These are phyloP conservation scores for Arxiozyma heterogenica DNA, from an alignment of 1,139 yeast species.

Conservation along the genomic window DNA sequence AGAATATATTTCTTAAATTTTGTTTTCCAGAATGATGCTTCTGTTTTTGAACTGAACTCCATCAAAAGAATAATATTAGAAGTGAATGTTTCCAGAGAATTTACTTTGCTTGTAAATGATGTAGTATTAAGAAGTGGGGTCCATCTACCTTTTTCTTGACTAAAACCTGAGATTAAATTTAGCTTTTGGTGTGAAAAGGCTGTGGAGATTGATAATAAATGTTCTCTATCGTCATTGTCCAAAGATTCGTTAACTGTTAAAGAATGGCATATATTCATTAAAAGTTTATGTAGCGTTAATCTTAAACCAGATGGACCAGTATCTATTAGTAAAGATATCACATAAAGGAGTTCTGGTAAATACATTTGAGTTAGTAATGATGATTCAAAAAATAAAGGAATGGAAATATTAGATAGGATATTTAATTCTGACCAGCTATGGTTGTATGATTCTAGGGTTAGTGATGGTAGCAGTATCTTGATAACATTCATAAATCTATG, in stretches of 20 bases:
- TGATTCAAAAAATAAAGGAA: constrained; percentile 67
- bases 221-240: constrained; percentile 35
- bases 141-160: constrained; percentile 45
- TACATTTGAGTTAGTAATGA: constrained; percentile 54
- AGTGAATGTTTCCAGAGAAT: constrained; percentile 57
- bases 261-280: constrained; percentile 65
- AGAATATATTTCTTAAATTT: constrained; percentile 63
- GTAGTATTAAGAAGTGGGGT: constrained; percentile 33
- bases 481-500: constrained; percentile 40
- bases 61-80: constrained; percentile 52
- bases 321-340: constrained; percentile 64
- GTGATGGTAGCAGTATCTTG: constrained; percentile 41
- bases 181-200: constrained; percentile 66
- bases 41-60: constrained; percentile 40
- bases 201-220: constrained; percentile 45
- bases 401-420: constrained; percentile 56
- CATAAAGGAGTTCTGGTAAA: constrained; percentile 62
- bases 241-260: constrained; percentile 53
- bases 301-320: constrained; percentile 65
- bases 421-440: constrained; percentile 67
- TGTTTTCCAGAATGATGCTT: constrained; percentile 53
- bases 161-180: constrained; percentile 66
- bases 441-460: constrained; percentile 40
- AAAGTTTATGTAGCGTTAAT: constrained; percentile 51
- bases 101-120: constrained; percentile 43